phyloP scores from a whole-genome alignment of 345 rosid genomes.

The Pugionium cornutum region DNA sequence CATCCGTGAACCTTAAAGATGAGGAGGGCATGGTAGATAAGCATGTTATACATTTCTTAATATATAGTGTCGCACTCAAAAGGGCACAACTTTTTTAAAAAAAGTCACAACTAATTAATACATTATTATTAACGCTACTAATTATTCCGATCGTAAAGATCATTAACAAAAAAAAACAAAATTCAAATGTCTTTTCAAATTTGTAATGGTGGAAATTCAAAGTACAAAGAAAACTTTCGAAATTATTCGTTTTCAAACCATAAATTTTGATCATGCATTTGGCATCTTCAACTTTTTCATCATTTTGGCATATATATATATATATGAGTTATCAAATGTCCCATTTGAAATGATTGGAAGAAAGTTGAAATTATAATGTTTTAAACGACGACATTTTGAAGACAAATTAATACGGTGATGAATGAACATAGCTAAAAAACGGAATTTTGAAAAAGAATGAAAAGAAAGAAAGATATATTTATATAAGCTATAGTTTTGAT shows the following conservation, averaged over 20 bases:
- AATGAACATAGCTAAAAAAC: constrained; percentile 37
- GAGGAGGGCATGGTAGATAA: constrained; percentile 26
- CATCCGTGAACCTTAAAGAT: constrained; percentile 14
- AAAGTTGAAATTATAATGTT: neutral
- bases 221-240: neutral
- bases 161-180: too few species aligned
- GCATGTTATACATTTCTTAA: neutral
- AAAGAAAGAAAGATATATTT: constrained; percentile 19
- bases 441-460: constrained; percentile 14
- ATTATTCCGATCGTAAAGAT: neutral
- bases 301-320: neutral
- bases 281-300: neutral
- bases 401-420: constrained; percentile 17
- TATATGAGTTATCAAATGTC: constrained; percentile 2
- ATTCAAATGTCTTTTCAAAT: neutral
- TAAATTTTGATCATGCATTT: neutral
- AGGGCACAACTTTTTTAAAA: neutral
- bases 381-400: neutral
- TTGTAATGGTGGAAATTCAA: neutral
- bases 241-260: neutral
- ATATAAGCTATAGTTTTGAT: constrained; percentile 23
- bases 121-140: neutral
- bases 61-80: neutral
- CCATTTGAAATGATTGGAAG: constrained; percentile 17
- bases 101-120: too few species aligned